Percentiles rank a stretch among this genome's conserved stretches.
Conservation (phyloP, 192 early-diverging fungal genomes). For the Diversispora epigaea region DNA sequence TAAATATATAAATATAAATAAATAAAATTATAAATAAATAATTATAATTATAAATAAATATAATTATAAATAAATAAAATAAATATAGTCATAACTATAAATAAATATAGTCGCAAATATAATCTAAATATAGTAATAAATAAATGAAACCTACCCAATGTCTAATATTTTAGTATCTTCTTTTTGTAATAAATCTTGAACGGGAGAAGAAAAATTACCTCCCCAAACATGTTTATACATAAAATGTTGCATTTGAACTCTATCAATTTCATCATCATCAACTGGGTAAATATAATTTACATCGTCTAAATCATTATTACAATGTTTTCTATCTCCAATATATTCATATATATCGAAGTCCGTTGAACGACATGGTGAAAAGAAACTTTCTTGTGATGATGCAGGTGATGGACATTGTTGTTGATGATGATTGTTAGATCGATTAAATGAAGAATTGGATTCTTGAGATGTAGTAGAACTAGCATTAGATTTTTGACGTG, state of each 20-base stretch:
- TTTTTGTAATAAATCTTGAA: slow-evolving; percentile 30
- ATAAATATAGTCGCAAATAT: neutral
- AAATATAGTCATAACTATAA: neutral
- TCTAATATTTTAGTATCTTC: slow-evolving; percentile 1
- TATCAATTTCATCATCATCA: slow-evolving; percentile 12
- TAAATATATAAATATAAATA: neutral
- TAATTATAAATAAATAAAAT: neutral
- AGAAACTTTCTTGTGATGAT: neutral
- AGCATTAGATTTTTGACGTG: neutral
- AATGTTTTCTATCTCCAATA: slow-evolving; percentile 14
- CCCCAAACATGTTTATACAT: slow-evolving; percentile 39
- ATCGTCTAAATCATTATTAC: neutral
- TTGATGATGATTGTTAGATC: neutral
- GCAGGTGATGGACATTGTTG: neutral
- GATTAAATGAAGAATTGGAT: neutral
- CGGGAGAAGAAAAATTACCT: slow-evolving; percentile 38
- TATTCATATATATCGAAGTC: neutral
- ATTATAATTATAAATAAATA: too few relatives aligned
- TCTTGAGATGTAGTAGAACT: neutral
- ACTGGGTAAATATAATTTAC: slow-evolving; percentile 6
- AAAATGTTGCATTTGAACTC: slow-evolving; percentile 35
- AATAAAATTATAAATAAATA: neutral
- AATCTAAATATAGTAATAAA: neutral
- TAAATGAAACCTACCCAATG: slow-evolving; percentile 14
- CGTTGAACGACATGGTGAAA: neutral